Evolutionary conservation across 495 filamentous ascomycete genomes (phyloP), one percentile per base, ranked within the genome.

Genomic region (Aspergillus incahuasiensis): DNA sequence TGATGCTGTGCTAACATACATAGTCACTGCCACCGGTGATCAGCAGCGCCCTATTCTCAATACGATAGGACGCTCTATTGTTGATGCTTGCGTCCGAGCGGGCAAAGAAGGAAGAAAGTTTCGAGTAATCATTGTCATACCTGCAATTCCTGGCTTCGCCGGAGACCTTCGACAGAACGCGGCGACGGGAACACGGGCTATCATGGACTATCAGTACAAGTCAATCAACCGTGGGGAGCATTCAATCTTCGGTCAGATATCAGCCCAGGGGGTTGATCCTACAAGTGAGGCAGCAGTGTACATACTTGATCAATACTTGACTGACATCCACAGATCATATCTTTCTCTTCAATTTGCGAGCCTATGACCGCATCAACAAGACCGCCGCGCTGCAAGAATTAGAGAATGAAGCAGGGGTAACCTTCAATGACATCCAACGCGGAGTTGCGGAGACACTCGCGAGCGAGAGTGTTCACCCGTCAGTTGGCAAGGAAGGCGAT

Each of bases 181-280:
- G 22, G 92, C 94, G 0, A 80, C 80, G 18, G 92, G 94, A 20
- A 97, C 92, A 0, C 74, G 90, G 54, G 91, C 91, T 3, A 98
- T 97, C 65, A 98, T 98, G 90, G 92, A 96, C 65, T 98, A 97
- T 68, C 92, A 97, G 68, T 98, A 92, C 73, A 97, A 94, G 68
- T 94, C 90, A 1, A 95, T 98, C 55, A 86, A 85, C 62, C 88
- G 92, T 12, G 92, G 94, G 1, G 85, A 95, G 61, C 78, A 96
- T 67, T 95, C 89, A 11, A 97, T 97, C 47, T 91, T 87, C 62
- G 87, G 80, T 15, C 88, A 88, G 61, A 83, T 97, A 24, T 69
- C 78, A 20, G 86, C 85, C 4, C 80, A 89, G 59, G 92, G 90
- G 3, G 82, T 96, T 15, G 82, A 97, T 61, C 90, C 94, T 0